These are phyloP conservation scores for Rhodotorula sp. DNA, from an alignment of 1,284 basidiomycete species.

Conservation along the genomic window DNA sequence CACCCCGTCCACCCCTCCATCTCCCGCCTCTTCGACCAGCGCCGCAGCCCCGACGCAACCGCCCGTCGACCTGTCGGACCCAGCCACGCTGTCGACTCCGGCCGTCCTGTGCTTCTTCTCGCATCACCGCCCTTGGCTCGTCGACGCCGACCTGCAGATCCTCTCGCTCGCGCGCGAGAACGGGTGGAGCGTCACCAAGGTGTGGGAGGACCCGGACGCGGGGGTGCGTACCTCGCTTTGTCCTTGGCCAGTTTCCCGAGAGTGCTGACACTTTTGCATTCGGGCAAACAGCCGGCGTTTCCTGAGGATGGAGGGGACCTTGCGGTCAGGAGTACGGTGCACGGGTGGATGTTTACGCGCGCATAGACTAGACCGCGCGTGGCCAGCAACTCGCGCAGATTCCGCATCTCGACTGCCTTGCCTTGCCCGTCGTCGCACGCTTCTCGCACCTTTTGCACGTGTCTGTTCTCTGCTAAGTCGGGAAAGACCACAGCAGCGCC, in stretches of 20 bases:
- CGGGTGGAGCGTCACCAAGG: slow-evolving; percentile 75
- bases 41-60: neutral
- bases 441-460: no score
- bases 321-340: slow-evolving; percentile 42
- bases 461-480: no score
- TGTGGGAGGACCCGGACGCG: slow-evolving; percentile 60
- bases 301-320: slow-evolving; percentile 46
- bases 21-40: neutral
- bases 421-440: no score
- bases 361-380: neutral
- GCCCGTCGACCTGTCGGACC: slow-evolving; percentile 33
- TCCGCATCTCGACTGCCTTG: no score
- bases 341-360: slow-evolving; percentile 40
- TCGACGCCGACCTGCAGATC: slow-evolving; percentile 81
- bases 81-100: slow-evolving; percentile 51
- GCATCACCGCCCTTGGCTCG: slow-evolving; percentile 64
- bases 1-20: neutral
- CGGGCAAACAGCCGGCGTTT: slow-evolving; percentile 42
- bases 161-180: slow-evolving; percentile 65
- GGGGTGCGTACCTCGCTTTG: slow-evolving; percentile 34
- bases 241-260: neutral
- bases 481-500: no score
- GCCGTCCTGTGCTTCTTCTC: slow-evolving; percentile 85
- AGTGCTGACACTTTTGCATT: neutral
- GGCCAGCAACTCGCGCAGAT: neutral